Evolutionary conservation across 805 yeast genomes (phyloP), one percentile per base, ranked within the genome.

Genomic region (Starmerella cellae): DNA sequence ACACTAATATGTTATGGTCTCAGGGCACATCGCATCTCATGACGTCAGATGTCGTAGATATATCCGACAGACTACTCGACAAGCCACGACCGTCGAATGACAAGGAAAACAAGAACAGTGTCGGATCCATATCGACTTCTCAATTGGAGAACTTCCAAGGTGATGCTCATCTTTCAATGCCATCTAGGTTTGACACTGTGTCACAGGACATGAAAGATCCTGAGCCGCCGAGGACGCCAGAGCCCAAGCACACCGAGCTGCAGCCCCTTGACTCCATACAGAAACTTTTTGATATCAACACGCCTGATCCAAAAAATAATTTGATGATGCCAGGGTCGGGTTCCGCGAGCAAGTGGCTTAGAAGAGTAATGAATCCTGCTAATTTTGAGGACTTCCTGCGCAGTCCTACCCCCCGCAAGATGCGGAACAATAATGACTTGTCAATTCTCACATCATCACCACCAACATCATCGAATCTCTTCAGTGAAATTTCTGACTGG

Each of bases 401-500:
- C 14, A 47, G 48, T 18, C 52, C 52, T 17, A 44, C 47, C 20
- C 51, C 47, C 14, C 37, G 39, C 17, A 42, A 45, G 27, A 35
- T 30, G 22, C 31, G 31, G 34, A 21, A n/a, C 8, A n/a, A 22
- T 17, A 23, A 19, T n/a, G 41, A 24, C 21, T 38, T 28, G 16
- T 27, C 44, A 11, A 19, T 41, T 31, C 47, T 46, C 33, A 43
- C 48, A 18, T 47, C 51, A 14, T 48, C 52, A 10, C 52, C 52
- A 26, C 52, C 52, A 14, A 48, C 52, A 4, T 48, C 52, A 11
- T 48, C 52, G 8, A 46, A 33, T n/a, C 33, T 48, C 38, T 44
- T 48, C 34, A 48, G 52, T 35, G 52, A 48, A 11, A 37, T 45
- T 20, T 29, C 46, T n/a, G 50, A 46, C 30, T 46, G 50, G 50